These are phyloP conservation scores for Geranium brycei DNA, from an alignment of 345 rosid species.

Conservation along the genomic window DNA sequence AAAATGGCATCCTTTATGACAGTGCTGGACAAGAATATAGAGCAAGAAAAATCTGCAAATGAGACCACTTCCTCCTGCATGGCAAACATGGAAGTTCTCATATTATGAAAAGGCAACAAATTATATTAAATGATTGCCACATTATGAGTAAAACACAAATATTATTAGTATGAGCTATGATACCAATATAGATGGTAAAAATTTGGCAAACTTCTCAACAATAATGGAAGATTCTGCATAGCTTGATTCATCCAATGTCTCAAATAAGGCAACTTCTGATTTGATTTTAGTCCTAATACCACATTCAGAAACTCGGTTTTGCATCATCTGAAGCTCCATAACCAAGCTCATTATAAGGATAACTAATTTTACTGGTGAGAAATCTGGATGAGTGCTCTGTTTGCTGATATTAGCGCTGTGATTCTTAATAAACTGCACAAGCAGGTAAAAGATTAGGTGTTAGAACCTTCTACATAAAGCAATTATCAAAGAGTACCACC, in stretches of 20 bases:
- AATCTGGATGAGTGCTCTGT: slow-evolving; percentile 27
- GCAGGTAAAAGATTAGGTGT: background rate
- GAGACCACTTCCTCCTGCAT: slow-evolving; percentile 59
- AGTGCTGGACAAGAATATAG: slow-evolving; percentile 44
- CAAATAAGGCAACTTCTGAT: slow-evolving; percentile 16
- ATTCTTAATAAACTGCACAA: slow-evolving; percentile 49
- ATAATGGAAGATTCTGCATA: slow-evolving; percentile 21
- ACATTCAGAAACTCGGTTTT: slow-evolving; percentile 27
- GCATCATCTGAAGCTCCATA: slow-evolving; percentile 49
- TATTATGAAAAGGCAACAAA: background rate
- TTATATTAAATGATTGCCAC: no score
- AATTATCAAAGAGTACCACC: no score
- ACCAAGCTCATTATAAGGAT: slow-evolving; percentile 45
- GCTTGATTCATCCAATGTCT: slow-evolving; percentile 20
- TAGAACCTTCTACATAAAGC: no score
- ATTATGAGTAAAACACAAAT: no score
- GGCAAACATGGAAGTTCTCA: slow-evolving; percentile 7
- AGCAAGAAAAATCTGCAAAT: slow-evolving; percentile 50
- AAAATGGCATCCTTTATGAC: slow-evolving; percentile 31
- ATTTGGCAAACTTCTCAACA: slow-evolving; percentile 29
- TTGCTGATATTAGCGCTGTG: slow-evolving; percentile 30
- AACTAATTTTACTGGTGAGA: slow-evolving; percentile 48
- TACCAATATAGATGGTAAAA: slow-evolving; percentile 50
- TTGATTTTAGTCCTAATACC: slow-evolving; percentile 16
- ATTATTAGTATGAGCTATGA: background rate